Evolutionary conservation across 306 rosid species (phyloP), one percentile per base, ranked within the genome.

Genomic region (Parietaria judaica): DNA sequence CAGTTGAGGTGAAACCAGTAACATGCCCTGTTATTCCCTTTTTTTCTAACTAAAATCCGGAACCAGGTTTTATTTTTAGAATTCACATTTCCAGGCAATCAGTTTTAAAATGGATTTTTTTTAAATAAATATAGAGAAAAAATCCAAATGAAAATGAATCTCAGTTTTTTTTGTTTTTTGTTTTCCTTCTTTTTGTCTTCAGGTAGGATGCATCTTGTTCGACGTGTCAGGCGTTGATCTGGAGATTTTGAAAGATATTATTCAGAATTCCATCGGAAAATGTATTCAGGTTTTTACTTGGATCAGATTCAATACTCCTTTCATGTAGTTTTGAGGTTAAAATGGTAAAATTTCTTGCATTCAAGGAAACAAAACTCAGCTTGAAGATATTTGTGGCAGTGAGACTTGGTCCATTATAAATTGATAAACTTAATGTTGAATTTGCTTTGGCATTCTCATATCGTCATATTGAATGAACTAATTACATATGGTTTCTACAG

Each of bases 141-240:
- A 23, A 23, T 23, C 31, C 31, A 23, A 0, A 23, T 23, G 2
- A 23, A 23, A 23, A 0, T 23, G 31, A 41, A 8, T 1, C 9
- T 41, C 45, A 41, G 9, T 41, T 5, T 41, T 8, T 41, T 41
- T 8, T 39, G 4, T 4, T 39, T 4, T 39, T 3, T 3, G 44
- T 39, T 41, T 41, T 41, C 45, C 9, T 41, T 41, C 45, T 5
- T 41, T 1, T 3, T 41, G 45, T 41, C 6, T 41, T 8, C 45
- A 87, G 97, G 83, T 87, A n/a, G 97, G 94, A 68, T 87, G 85
- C 73, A 63, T 79, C 65, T 61, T 87, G 58, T 47, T 85, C 16
- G 81, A 84, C 67, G 52, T 73, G 57, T 73, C 64, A 52, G 84
- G 79, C 63, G 66, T 81, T 74, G 85, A 83, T 63, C 35, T 60